Percentiles rank a stretch among this genome's conserved stretches.
These are phyloP conservation scores for Mycocentrospora acerina DNA, from an alignment of 2,329 filamentous ascomycete species.

Conservation along the genomic window DNA sequence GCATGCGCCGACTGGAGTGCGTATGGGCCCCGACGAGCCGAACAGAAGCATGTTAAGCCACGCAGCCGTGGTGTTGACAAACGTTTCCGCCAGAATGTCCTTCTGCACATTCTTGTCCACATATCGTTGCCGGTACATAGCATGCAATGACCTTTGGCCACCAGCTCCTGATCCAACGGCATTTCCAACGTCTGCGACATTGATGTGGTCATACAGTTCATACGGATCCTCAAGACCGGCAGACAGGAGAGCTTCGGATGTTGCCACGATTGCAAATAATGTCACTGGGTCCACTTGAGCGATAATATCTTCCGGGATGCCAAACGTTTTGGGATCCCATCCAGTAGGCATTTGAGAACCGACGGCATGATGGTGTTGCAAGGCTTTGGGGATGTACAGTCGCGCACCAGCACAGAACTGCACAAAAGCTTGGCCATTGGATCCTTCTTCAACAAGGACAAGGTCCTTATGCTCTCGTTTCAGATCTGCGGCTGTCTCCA, in stretches of 20 bases:
- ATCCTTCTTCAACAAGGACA: constrained; percentile 10
- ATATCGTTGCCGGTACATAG: constrained; percentile 35
- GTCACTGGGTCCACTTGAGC: constrained; percentile 1
- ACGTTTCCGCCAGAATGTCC: constrained; percentile 42
- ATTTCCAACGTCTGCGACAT: constrained; percentile 41
- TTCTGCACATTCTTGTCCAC: constrained; percentile 34
- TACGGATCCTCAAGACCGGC: constrained; percentile 40
- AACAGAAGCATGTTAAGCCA: constrained; percentile 50
- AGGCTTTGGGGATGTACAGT: constrained; percentile 1
- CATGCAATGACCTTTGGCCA: constrained; percentile 21
- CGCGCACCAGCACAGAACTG: background rate
- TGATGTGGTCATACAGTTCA: constrained; percentile 36
- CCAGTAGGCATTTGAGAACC: constrained; percentile 31
- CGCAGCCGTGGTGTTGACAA: constrained; percentile 38
- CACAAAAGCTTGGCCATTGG: background rate
- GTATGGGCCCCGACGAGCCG: constrained; percentile 37
- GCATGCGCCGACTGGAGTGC: constrained; percentile 42
- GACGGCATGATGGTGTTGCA: background rate
- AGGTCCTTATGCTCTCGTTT: constrained; percentile 36
- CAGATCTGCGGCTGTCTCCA: constrained; percentile 34
- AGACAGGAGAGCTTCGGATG: constrained; percentile 36
- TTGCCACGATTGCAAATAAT: constrained; percentile 1
- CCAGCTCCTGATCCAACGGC: constrained; percentile 39
- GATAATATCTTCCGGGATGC: constrained; percentile 40
- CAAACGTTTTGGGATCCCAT: constrained; percentile 38